Evolutionary conservation across 2,329 filamentous ascomycete genomes (phyloP).

Genomic region (Xylaria sp.): DNA sequence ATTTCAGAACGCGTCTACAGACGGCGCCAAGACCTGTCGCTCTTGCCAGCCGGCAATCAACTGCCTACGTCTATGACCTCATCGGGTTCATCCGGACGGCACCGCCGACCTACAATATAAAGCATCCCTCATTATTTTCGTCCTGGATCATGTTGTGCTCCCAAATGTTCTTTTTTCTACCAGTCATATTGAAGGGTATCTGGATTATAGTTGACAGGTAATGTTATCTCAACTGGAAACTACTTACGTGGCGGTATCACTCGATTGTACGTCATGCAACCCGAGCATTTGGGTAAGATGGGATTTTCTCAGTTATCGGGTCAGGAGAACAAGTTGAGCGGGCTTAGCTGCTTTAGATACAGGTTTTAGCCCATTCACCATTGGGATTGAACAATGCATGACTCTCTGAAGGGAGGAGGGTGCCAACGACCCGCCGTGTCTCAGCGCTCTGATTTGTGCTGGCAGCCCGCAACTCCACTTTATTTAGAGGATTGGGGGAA

Average conservation of each 20-base stretch:
- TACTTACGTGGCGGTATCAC: neutral
- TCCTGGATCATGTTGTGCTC: conserved; percentile 17
- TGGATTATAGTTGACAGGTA: neutral
- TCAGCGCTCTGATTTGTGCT: conserved; percentile 34
- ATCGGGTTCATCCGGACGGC: conserved; percentile 29
- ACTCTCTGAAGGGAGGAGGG: conserved; percentile 5
- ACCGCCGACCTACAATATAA: conserved; percentile 21
- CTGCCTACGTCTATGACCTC: neutral
- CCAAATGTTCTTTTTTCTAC: neutral
- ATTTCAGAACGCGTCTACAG: conserved; percentile 43
- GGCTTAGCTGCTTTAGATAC: neutral
- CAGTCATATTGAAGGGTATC: neutral
- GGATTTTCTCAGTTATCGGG: neutral
- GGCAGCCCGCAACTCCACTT: conserved; percentile 25
- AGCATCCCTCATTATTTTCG: conserved; percentile 29
- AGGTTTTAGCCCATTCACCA: neutral
- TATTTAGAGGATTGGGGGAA: conserved; percentile 8
- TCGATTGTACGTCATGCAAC: neutral
- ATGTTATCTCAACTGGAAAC: too few relatives aligned
- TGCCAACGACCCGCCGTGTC: conserved; percentile 18
- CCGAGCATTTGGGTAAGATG: neutral
- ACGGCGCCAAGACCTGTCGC: neutral
- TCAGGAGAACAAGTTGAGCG: too few relatives aligned
- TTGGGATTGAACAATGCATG: conserved; percentile 16
- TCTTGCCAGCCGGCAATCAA: conserved; percentile 4